Base-by-base conservation (phyloP, 768 basidiomycete species). In the Tremella yokohamensis region DNA sequence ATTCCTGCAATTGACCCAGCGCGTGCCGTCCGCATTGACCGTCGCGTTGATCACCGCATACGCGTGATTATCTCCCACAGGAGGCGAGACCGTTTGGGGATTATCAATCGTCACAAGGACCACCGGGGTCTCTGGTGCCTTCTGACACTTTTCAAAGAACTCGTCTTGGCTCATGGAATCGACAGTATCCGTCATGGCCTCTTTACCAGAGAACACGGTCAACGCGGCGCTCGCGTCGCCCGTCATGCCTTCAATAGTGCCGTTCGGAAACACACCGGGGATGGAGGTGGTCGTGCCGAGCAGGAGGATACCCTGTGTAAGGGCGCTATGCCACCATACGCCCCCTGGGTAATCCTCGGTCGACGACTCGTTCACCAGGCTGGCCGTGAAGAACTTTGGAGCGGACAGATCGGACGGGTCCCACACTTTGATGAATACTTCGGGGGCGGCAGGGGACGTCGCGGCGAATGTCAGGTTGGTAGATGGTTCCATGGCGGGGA, bases 11-110 rank as follows among this genome's bases (percentile, higher is more conserved):
- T 42, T 50, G 8, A 60, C 62, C 11, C 45, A 54, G 55, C 57
- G 52, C 25, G 29, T 53, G 15, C 52, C 54, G 24, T 50, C 49
- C 9, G 25, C 52, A 16, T 40, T 34, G 8, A 38, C 53, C 2
- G 13, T 52, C 13, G 65, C 58, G 25, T 29, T 47, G 55, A 57
- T 49, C 16, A 66, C 58, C 9, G 65, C 58, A 45, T 63, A 66
- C 9, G 42, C 61, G 39, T 66, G 65, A 42, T 54, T 40, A 3
- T 34, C 50, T 11, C 42, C 19, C 1, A 61, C n/a, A 8, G 56
- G 55, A 2, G 57, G 57, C 18, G 20, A 44, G 13, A 34, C 37
- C 34, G 24, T 39, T 6, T 6, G 49, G 19, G 52, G 37, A 49
- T 45, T 48, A 20, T 52, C 34, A 22, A 49, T 34, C 9, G 50